Percentiles rank a stretch among this genome's conserved stretches.
These are phyloP conservation scores for Phytophthora capsici DNA, from an alignment of 352 stramenopile species.

Conservation along the genomic window DNA sequence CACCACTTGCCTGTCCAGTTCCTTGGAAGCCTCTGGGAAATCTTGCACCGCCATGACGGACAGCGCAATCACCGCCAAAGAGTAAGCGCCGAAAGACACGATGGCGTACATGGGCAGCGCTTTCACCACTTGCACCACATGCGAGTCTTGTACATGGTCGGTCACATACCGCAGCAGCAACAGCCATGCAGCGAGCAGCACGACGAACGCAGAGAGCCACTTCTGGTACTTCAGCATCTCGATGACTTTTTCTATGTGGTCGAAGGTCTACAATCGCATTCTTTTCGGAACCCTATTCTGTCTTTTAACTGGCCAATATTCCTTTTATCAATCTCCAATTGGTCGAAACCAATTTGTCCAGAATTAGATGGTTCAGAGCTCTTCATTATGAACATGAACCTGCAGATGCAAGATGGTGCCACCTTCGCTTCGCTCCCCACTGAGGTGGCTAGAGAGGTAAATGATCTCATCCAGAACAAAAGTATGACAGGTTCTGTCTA, in stretches of 20 bases:
- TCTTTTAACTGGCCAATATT: slow-evolving; percentile 13
- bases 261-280: slow-evolving; percentile 3
- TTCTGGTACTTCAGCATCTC: slow-evolving; percentile 85
- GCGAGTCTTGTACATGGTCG: slow-evolving; percentile 38
- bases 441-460: background rate
- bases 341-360: slow-evolving; percentile 9
- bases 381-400: background rate
- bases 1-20: slow-evolving; percentile 70
- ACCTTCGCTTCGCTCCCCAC: slow-evolving; percentile 1
- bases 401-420: slow-evolving; percentile 1
- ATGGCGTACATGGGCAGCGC: slow-evolving; percentile 74
- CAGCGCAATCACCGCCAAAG: slow-evolving; percentile 65
- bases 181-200: slow-evolving; percentile 61
- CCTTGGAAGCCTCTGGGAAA: slow-evolving; percentile 69
- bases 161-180: slow-evolving; percentile 53
- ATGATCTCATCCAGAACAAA: background rate
- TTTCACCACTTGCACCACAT: slow-evolving; percentile 57
- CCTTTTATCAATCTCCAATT: slow-evolving; percentile 6
- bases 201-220: slow-evolving; percentile 58
- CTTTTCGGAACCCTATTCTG: background rate
- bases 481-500: background rate
- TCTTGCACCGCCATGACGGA: slow-evolving; percentile 78
- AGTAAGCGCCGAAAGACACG: slow-evolving; percentile 78
- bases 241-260: slow-evolving; percentile 15
- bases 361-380: slow-evolving; percentile 27